Conservation (phyloP, 1,284 basidiomycete genomes). For the Boletellus deceptivus region DNA sequence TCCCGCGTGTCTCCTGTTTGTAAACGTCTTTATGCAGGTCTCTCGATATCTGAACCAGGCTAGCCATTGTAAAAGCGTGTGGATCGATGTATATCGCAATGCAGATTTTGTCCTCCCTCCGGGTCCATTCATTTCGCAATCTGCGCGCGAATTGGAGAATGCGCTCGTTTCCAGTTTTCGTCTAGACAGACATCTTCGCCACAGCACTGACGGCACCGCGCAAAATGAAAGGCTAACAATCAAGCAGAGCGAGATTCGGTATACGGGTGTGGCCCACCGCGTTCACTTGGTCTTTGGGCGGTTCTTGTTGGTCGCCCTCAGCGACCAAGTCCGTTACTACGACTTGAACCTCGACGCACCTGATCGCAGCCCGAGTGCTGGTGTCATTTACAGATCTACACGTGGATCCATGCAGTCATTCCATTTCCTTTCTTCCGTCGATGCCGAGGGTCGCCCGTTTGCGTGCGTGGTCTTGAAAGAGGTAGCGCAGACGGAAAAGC, state of each 20-base stretch:
- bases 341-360: slow-evolving; percentile 15
- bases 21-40: slow-evolving; percentile 7
- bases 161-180: slow-evolving; percentile 11
- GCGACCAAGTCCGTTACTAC: slow-evolving; percentile 19
- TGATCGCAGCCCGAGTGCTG: slow-evolving; percentile 13
- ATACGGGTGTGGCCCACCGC: slow-evolving; percentile 4
- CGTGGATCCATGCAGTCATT: slow-evolving; percentile 8
- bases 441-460: slow-evolving; percentile 16
- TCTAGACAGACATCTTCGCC: slow-evolving; percentile 5
- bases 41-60: slow-evolving; percentile 13
- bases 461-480: slow-evolving; percentile 19
- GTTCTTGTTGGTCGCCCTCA: slow-evolving; percentile 17
- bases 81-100: slow-evolving; percentile 16
- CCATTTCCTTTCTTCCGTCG: slow-evolving; percentile 13
- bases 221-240: background rate
- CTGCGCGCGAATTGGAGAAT: slow-evolving; percentile 13
- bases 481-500: background rate
- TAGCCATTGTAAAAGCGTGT: slow-evolving; percentile 8
- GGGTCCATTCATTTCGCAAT: slow-evolving; percentile 18
- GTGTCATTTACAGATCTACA: slow-evolving; percentile 11
- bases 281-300: slow-evolving; percentile 17
- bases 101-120: slow-evolving; percentile 18
- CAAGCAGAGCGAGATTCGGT: slow-evolving; percentile 13
- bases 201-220: background rate
- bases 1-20: background rate